Base-by-base conservation (phyloP, 495 filamentous ascomycete species). In the Aspergillus saccharolyticus region DNA sequence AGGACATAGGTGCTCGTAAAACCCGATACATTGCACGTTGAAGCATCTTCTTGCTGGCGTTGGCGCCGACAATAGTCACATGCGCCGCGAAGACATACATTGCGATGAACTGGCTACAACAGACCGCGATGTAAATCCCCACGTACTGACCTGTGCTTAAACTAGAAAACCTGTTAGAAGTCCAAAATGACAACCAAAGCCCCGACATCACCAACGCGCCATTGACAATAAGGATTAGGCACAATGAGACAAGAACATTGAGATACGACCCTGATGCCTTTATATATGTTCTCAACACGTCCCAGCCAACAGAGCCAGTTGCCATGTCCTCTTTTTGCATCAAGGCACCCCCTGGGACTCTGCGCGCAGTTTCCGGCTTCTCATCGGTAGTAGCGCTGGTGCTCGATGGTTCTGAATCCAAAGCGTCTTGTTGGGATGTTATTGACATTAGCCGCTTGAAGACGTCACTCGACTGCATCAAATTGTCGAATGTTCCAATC, bases 131-230 rank as follows among this genome's bases (percentile, higher is more conserved):
- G 63, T 96, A 98, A 28, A 89, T 82, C 14, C 90, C 92, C 61
- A 97, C 96, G 57, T 97, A 97, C 42, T 78, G 67, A 0, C 87
- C 88, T 18, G 73, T 83, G 0, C 77, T 75, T 4, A 76, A 61
- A 39, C 24, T 17, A 4, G 68, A 64, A 60, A 84, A 87, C 60
- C 88, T 89, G 66, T 89, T 70, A 7, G 83, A 83, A 0, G 90
- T 93, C 93, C 93, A 97, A 70, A 83, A 97, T 1, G 90, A 90
- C 12, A 97, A 83, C 93, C 93, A 98, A 52, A 98, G 71, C 58
- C 84, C 91, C 12, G 91, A 96, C 59, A 81, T 80, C 53, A 98
- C 91, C 65, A 94, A 96, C 53, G 85, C 82, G 17, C 85, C 89
- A 61, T 96, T 91, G 0, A 87, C 83, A 12, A 89, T 56, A 2